Base-by-base conservation (phyloP, 371 early-diverging fungal genomes). In the Syncephalis fuscata region DNA sequence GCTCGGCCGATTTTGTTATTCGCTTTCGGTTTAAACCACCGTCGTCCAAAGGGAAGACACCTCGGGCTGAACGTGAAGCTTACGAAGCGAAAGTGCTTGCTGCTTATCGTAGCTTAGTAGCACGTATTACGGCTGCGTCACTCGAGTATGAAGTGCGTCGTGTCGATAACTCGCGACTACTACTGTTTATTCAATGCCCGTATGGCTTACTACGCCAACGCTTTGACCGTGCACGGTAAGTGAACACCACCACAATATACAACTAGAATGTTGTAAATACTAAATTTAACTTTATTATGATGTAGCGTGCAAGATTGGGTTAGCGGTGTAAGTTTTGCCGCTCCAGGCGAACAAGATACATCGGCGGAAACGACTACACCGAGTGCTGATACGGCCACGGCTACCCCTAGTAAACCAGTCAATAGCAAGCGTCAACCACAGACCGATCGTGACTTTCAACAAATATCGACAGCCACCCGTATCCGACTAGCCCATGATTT, bases 401-500 rank as follows among this genome's bases (percentile, higher is more conserved):
- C 32, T 32, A 32, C 32, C 11, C 4, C 32, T 32, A 11, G 11
- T 32, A 11, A 32, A 4, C 4, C 32, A 32, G 32, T 32, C 11
- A 32, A 32, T 7, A 7, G 7, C 32, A 32, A 4, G 32, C 32
- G 11, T 32, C 32, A 32, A 32, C 32, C 32, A 32, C 44, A 46
- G 52, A 58, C 46, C 15, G 51, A 48, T 26, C 37, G 40, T 9
- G 39, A 39, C 21, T 49, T 52, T 37, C 46, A 45, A 32, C 21
- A 59, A 10, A 42, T 79, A 21, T 59, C 74, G 2, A 71, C 76
- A n/a, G 74, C 84, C 5, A 84, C 85, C 54, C 72, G 88, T 22
- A 69, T 84, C 39, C 70, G 87, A 4, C 48, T 85, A 20, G 75
- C 87, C 19, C 61, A 83, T 52, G 74, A 77, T 23, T 66, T 87